phyloP scores from a whole-genome alignment of 1,139 yeast genomes.

The Groenewaldozyma auringiensis region DNA sequence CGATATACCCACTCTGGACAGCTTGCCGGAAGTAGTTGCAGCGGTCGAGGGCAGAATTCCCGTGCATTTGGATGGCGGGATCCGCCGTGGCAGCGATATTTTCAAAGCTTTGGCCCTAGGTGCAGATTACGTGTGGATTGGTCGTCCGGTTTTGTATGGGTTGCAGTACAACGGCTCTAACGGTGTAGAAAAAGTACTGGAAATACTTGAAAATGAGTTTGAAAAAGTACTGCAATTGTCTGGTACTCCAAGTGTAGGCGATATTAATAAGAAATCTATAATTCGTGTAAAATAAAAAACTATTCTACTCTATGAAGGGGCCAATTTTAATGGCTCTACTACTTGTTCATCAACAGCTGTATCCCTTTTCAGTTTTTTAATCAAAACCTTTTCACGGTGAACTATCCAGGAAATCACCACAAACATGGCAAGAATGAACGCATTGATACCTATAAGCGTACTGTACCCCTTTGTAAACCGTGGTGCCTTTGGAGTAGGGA shows the following conservation, averaged over 20 bases:
- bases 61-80: conserved; percentile 60
- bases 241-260: conserved; percentile 19
- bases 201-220: conserved; percentile 28
- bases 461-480: conserved; percentile 12
- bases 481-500: conserved; percentile 18
- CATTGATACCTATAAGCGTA: not conserved
- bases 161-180: conserved; percentile 57
- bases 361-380: not conserved
- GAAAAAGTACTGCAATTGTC: conserved; percentile 29
- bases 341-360: not conserved
- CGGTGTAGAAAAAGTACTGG: conserved; percentile 41
- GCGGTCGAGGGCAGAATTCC: conserved; percentile 43
- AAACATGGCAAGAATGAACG: not conserved
- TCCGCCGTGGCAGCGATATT: conserved; percentile 60
- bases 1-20: conserved; percentile 54
- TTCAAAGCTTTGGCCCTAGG: conserved; percentile 64
- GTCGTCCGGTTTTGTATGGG: conserved; percentile 61
- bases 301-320: not conserved
- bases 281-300: conserved; percentile 15
- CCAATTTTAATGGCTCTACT: not conserved
- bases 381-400: not conserved
- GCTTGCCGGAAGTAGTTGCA: conserved; percentile 53
- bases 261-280: conserved; percentile 19
- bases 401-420: not conserved
- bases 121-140: conserved; percentile 64